A percentile compares a stretch with the other conserved stretches of the same genome.
Evolutionary conservation across 2,329 filamentous ascomycete species (phyloP).

Genomic region (Fusarium torreyae): DNA sequence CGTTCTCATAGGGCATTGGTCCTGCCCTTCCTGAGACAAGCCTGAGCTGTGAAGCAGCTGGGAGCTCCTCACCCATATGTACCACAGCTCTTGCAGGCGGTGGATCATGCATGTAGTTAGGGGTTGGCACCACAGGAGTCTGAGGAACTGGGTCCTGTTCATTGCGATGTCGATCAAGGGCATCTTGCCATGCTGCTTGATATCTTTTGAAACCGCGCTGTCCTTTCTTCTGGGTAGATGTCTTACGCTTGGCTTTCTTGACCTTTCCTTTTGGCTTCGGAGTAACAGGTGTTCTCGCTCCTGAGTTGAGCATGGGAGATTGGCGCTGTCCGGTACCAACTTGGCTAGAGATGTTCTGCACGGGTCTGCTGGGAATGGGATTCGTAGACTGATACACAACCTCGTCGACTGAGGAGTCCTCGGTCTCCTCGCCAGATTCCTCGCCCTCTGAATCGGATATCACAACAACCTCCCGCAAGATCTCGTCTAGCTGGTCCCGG

Average conservation of each 20-base stretch:
- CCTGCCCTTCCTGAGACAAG: slow-evolving; percentile 38
- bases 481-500: slow-evolving; percentile 77
- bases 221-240: slow-evolving; percentile 52
- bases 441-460: slow-evolving; percentile 73
- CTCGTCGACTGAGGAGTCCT: slow-evolving; percentile 53
- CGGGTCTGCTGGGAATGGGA: slow-evolving; percentile 18
- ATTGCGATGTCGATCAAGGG: slow-evolving; percentile 52
- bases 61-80: slow-evolving; percentile 35
- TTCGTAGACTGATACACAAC: slow-evolving; percentile 30
- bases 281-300: slow-evolving; percentile 30
- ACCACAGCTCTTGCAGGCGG: slow-evolving; percentile 18
- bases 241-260: slow-evolving; percentile 51
- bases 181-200: slow-evolving; percentile 62
- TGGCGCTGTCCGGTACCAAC: slow-evolving; percentile 35
- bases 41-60: slow-evolving; percentile 40
- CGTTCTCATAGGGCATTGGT: slow-evolving; percentile 47
- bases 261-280: slow-evolving; percentile 44
- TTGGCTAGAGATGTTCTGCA: slow-evolving; percentile 31
- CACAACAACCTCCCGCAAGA: slow-evolving; percentile 76
- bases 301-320: slow-evolving; percentile 36
- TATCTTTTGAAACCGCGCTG: slow-evolving; percentile 65
- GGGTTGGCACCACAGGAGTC: slow-evolving; percentile 26
- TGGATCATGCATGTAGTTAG: slow-evolving; percentile 29
- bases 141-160: slow-evolving; percentile 21
- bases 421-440: slow-evolving; percentile 57